phyloP scores from a whole-genome alignment of 2,329 filamentous ascomycete species.

The Aspergillus versicolor region DNA sequence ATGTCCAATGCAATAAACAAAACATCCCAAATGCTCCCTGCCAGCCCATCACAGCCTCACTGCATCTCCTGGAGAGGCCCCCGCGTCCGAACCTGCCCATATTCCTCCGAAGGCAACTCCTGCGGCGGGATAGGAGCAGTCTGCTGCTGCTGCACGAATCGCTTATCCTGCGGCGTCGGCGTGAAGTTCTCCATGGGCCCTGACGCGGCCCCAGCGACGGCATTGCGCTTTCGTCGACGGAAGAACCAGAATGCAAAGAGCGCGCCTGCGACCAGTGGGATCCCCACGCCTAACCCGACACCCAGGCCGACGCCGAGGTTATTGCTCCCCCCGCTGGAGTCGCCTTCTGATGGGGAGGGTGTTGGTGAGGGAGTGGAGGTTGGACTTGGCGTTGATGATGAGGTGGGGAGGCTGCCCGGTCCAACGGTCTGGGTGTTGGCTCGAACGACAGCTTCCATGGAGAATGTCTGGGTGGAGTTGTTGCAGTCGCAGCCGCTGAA shows the following conservation, averaged over 20 bases:
- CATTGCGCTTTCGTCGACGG: background rate
- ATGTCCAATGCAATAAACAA: background rate
- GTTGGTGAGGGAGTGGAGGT: background rate
- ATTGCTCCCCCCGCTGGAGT: background rate
- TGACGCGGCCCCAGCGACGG: background rate
- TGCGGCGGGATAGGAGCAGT: background rate
- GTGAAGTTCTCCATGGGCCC: background rate
- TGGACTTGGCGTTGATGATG: background rate
- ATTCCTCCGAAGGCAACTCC: background rate
- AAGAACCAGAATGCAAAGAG: constrained; percentile 1
- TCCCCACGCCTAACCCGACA: constrained; percentile 7
- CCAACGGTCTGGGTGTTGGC: background rate
- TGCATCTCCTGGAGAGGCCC: background rate
- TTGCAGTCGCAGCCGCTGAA: constrained; percentile 8
- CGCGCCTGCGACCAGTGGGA: background rate
- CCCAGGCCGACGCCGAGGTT: constrained; percentile 4
- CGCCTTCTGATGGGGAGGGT: background rate
- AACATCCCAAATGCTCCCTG: background rate
- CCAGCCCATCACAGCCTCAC: too few species aligned
- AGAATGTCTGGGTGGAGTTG: constrained; percentile 3
- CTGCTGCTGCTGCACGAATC: background rate
- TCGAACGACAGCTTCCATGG: background rate
- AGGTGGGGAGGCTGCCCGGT: background rate
- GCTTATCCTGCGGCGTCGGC: background rate
- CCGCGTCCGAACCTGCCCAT: background rate